Base-by-base conservation (phyloP, 108 stramenopile species). In the Seminavis robusta region DNA sequence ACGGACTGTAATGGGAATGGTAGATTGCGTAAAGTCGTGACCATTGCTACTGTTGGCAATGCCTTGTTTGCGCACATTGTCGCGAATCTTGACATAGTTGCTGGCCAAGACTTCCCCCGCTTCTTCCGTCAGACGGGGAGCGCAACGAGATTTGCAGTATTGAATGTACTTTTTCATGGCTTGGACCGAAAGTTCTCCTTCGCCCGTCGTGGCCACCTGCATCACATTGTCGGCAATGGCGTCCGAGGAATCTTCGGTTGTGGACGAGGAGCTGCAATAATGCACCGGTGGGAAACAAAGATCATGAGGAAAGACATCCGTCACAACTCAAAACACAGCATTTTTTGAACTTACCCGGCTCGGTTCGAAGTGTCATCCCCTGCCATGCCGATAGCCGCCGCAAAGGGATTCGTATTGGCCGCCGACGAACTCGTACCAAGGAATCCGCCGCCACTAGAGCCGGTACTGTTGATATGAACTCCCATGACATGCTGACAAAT, bases 401-500 rank as follows among this genome's bases (percentile, higher is more conserved):
- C 6, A n/a, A 24, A 48, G 17, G 25, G 4, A 27, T 28, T 23
- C 47, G 5, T 23, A 16, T 26, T 7, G 30, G 17, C 44, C 29
- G n/a, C 2, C 2, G 20, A 27, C 23, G 55, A 44, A 56, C 17
- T 4, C 25, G 24, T 8, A 24, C 23, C 40, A 30, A 20, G 21
- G 23, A 15, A 44, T 25, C 24, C 20, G 47, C 23, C 25, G 23
- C n/a, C n/a, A n/a, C n/a, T n/a, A n/a, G n/a, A n/a, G n/a, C 67
- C 62, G 34, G 76, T 67, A 36, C 69, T 82, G 20, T 78, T 58
- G 54, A 96, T 92, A 62, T 98, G 97, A 15, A 98, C 87, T 19
- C 94, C 90, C 95, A 99, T 96, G 20, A 99, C 98, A 71, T 99
- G 98, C 44, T 86, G 71, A 39, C 95, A 95, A 43, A 99, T 98